Base-by-base conservation (phyloP, 2,329 filamentous ascomycete species). In the Helotiales sp. region DNA sequence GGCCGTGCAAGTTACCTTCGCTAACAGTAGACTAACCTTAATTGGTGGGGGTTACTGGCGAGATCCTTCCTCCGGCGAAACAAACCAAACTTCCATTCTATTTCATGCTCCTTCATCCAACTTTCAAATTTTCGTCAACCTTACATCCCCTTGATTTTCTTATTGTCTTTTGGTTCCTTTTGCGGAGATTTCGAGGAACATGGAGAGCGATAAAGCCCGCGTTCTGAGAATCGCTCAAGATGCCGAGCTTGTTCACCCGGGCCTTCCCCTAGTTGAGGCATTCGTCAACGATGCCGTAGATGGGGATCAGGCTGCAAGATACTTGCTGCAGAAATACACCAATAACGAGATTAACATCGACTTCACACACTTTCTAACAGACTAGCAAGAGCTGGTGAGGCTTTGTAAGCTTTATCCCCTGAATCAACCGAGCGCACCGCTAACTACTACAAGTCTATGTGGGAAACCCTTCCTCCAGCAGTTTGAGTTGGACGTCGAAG, bases 201-300 rank as follows among this genome's bases (percentile, higher is more conserved):
- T 25, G 22, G 38, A 42, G 22, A 42, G 38, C 22, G n/a, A 25
- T 19, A 42, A 42, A 42, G 17, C n/a, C 38, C 38, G 38, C 17
- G 38, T 17, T 42, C 22, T 42, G n/a, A 42, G 38, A 42, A 22
- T 25, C 5, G 38, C 22, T 42, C 38, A 17, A 42, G 22, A 42
- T 42, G 3, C 38, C 10, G 22, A 42, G 22, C 38, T 42, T 25
- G 17, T 25, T 10, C 51, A 60, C 25, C 58, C 58, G 12, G 36
- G 25, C 40, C 25, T 54, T 6, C 46, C 50, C 44, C 48, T 60
- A 24, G 47, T 60, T n/a, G 58, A 60, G 29, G 33, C 38, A 52
- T 60, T 57, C 47, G 27, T 60, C 29, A 54, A 54, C n/a, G 54
- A 60, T 30, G 58, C 54, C 30, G 46, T 33, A 13, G 38, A 60